phyloP scores from a whole-genome alignment of 2,329 filamentous ascomycete genomes.

The Penicillium sp. region DNA sequence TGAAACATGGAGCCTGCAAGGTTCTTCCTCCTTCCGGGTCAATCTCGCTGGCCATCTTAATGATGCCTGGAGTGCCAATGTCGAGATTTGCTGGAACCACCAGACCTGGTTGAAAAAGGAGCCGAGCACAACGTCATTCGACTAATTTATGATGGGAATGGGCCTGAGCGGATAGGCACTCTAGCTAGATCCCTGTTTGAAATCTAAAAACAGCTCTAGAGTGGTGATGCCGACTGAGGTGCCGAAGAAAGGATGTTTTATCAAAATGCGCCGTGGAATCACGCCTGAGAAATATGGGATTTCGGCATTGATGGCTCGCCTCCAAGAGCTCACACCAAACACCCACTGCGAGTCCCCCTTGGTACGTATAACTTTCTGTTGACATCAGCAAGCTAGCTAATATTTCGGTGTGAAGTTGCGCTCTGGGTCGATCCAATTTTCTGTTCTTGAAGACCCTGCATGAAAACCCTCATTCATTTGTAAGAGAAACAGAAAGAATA shows the following conservation, averaged over 20 bases:
- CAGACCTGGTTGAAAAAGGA: conserved; percentile 51
- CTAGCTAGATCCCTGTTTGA: conserved; percentile 34
- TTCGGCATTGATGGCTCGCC: conserved; percentile 36
- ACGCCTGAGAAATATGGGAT: conserved; percentile 43
- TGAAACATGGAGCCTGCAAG: conserved; percentile 26
- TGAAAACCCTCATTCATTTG: too few relatives aligned
- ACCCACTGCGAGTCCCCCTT: conserved; percentile 48
- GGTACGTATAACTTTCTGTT: conserved; percentile 32
- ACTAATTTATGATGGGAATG: conserved; percentile 24
- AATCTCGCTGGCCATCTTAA: conserved; percentile 39
- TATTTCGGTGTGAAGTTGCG: background rate
- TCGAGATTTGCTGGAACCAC: conserved; percentile 48
- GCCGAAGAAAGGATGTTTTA: conserved; percentile 38
- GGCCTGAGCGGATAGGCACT: conserved; percentile 1
- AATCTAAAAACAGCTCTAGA: conserved; percentile 32
- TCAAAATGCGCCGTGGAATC: conserved; percentile 36
- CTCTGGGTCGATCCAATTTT: background rate
- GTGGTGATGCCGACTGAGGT: conserved; percentile 25
- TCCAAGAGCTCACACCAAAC: conserved; percentile 43
- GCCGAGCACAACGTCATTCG: conserved; percentile 30
- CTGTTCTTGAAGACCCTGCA: too few relatives aligned
- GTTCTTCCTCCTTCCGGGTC: conserved; percentile 43
- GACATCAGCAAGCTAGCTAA: background rate
- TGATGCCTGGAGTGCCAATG: conserved; percentile 47
- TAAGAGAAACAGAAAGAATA: too few relatives aligned